Evolutionary conservation across 257 asterid species (phyloP), one percentile per base, ranked within the genome.

Genomic region (Nicotiana otophora): DNA sequence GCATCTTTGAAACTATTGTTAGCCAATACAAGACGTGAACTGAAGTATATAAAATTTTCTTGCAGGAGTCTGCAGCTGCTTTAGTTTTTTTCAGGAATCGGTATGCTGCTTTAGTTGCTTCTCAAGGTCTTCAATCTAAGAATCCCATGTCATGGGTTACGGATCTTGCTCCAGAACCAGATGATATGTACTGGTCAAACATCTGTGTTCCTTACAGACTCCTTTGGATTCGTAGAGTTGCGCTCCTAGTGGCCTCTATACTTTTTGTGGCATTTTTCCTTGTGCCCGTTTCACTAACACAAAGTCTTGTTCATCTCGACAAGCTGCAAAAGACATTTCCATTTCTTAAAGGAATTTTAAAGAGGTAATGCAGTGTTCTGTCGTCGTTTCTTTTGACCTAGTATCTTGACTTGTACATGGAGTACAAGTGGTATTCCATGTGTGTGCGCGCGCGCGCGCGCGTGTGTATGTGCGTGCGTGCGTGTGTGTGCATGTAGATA

Each of bases 21-120:
- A 54, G 61, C 62, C 79, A 74, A 69, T 46, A 48, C 39, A 48
- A 7, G 46, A 75, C 7, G 46, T 75, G 80, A 75, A 75, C 26
- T 28, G 16, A 75, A 16, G 46, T 20, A 15, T 53, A 81, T 84
- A 16, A 11, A 75, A 48, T 51, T 85, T 87, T 83, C 82, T 12
- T 85, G 85, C 91, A 95, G 98, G 99, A 93, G 83, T 92, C 92
- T 76, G 93, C 91, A 78, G 94, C 97, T 81, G 97, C 99, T 76
- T 83, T 95, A 86, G 93, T 95, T 81, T 95, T 94, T 89, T 95
- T 95, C 94, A 90, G 89, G 85, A 88, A 98, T 57, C 97, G 98
- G 54, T 95, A 92, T 89, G 98, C 95, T 85, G 97, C 99, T 46
- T 89, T 94, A 87, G 90, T 90, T 82, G 97, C 97, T 80, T 89